These are phyloP conservation scores for Spergularia bocconei DNA, from an alignment of 148 eudicot genomes.

Conservation along the genomic window DNA sequence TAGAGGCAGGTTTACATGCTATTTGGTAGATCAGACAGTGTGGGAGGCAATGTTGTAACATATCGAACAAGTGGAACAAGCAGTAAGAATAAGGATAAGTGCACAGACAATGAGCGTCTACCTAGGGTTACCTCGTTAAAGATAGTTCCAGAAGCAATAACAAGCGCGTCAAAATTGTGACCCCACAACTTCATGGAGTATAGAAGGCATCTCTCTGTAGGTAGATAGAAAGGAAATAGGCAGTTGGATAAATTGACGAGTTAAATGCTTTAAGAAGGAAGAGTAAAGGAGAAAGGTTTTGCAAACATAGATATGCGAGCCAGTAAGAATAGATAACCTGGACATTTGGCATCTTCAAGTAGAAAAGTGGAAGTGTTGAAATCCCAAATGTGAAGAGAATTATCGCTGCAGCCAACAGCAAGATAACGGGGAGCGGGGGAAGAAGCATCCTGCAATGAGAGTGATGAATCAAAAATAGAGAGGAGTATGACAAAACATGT, in stretches of 20 bases:
- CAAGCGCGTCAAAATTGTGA: conserved; percentile 44
- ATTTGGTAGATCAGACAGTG: too few relatives aligned
- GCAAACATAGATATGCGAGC: too few relatives aligned
- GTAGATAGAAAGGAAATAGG: conserved; percentile 1
- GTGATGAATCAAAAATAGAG: too few relatives aligned
- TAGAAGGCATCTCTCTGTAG: conserved; percentile 79
- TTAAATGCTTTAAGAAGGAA: too few relatives aligned
- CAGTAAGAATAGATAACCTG: conserved; percentile 40
- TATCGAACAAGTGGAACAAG: too few relatives aligned
- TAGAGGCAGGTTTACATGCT: too few relatives aligned
- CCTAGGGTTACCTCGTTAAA: conserved; percentile 65
- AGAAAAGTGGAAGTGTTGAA: conserved; percentile 23
- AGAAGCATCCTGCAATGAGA: conserved; percentile 42
- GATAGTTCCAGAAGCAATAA: conserved; percentile 88
- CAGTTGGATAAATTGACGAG: too few relatives aligned
- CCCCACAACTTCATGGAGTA: conserved; percentile 91
- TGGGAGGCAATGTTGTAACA: too few relatives aligned
- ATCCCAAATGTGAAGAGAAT: conserved; percentile 77
- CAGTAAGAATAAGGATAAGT: too few relatives aligned
- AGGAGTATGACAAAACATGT: too few relatives aligned
- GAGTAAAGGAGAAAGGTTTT: too few relatives aligned
- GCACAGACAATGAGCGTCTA: conserved; percentile 5
- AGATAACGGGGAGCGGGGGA: conserved; percentile 38
- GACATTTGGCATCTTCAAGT: conserved; percentile 40
- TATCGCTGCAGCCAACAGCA: conserved; percentile 87